Percentiles rank a stretch among this genome's conserved stretches.
Conservation (phyloP, 192 early-diverging fungal species). For the Coemansia sp. region DNA sequence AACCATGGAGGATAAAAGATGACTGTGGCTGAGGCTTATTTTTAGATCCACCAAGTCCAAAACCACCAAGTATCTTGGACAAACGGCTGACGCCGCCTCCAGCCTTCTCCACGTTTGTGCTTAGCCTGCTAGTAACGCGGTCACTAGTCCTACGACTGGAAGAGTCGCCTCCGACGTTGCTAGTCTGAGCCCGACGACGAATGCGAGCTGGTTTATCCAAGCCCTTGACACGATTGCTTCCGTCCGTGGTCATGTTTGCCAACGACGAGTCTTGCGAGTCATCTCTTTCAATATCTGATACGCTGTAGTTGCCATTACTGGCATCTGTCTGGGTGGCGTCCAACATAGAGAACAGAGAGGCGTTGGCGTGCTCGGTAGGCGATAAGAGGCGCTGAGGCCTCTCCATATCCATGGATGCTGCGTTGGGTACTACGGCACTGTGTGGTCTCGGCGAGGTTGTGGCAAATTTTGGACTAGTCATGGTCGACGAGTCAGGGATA, state of each 20-base stretch:
- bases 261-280: background rate
- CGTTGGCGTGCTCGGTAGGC: conserved; percentile 29
- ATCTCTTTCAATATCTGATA: background rate
- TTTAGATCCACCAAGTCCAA: conserved; percentile 21
- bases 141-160: background rate
- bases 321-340: conserved; percentile 9
- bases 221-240: background rate
- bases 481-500: background rate
- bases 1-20: conserved; percentile 2
- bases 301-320: background rate
- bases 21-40: background rate
- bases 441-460: background rate
- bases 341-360: conserved; percentile 45
- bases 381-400: conserved; percentile 21
- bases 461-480: background rate
- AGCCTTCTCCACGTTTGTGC: background rate
- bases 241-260: background rate
- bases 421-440: background rate
- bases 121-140: background rate
- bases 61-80: conserved; percentile 24
- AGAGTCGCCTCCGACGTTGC: background rate
- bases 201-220: conserved; percentile 28
- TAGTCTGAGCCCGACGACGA: conserved; percentile 35
- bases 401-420: background rate
- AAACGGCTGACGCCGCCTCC: conserved; percentile 13